Evolutionary conservation across 2,329 filamentous ascomycete genomes (phyloP), one percentile per base, ranked within the genome.

Genomic region (Sordariomycetes sp.): DNA sequence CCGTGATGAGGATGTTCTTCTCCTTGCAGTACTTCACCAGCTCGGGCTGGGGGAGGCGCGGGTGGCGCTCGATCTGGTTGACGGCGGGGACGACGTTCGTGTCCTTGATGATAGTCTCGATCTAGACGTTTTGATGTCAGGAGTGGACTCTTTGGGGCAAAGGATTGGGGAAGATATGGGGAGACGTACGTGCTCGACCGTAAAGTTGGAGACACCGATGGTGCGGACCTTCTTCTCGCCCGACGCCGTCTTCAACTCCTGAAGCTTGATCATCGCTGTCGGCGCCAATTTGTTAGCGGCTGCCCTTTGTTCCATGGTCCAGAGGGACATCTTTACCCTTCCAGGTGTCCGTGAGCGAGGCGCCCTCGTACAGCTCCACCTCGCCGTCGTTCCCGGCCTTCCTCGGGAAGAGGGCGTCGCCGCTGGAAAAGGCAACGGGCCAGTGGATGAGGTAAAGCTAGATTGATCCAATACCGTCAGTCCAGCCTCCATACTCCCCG

Each of bases 161-260:
- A 5, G 18, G 16, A 43, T 1, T n/a, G 12, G 4, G 24, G 20
- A 22, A 24, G 12, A 24, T 22, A 6, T n/a, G 8, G 28, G 28
- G 7, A 22, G 43, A 50, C 46, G 4, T 50, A 50, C 46, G 63
- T 74, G 70, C 70, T 80, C 79, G 68, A 87, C 81, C 66, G 76
- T 80, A 66, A 88, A 89, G 78, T 90, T 90, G 70, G 85, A 88
- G 62, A 90, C 85, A 67, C 86, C 86, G 64, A 89, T 82, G 72
- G 85, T 82, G 69, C 78, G 79, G 62, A 80, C 81, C 70, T 87
- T 87, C 63, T 73, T 76, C 63, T 77, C 81, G 60, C 8, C 28
- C n/a, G n/a, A n/a, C n/a, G n/a, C n/a, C n/a, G n/a, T n/a, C 28
- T 32, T 32, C n/a, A n/a, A n/a, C 28, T 32, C 8, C 28, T 79